These are phyloP conservation scores for Prunus kanzakura DNA, from an alignment of 306 rosid genomes.

Conservation along the genomic window DNA sequence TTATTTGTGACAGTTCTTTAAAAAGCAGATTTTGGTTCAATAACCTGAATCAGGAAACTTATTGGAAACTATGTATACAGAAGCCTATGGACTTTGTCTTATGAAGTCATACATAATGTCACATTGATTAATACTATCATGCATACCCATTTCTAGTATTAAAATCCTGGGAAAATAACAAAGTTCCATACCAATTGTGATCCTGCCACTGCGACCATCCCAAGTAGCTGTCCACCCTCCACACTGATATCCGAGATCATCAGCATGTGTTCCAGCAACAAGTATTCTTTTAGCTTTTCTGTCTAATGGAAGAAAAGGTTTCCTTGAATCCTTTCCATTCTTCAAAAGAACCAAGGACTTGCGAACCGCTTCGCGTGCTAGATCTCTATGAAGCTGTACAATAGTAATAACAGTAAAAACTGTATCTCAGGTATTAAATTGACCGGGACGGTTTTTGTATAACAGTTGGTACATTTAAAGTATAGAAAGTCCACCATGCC, in stretches of 20 bases:
- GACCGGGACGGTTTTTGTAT: not conserved
- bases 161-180: not conserved
- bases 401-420: slow-evolving; percentile 5
- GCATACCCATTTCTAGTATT: not conserved
- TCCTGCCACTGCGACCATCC: slow-evolving; percentile 61
- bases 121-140: not conserved
- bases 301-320: slow-evolving; percentile 77
- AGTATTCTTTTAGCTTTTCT: slow-evolving; percentile 66
- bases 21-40: not conserved
- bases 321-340: slow-evolving; percentile 62
- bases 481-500: not conserved
- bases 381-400: slow-evolving; percentile 71
- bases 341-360: slow-evolving; percentile 86
- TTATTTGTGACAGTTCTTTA: not conserved
- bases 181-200: slow-evolving; percentile 55
- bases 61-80: not conserved
- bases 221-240: slow-evolving; percentile 87
- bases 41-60: not conserved
- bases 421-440: slow-evolving; percentile 1
- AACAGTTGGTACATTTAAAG: not conserved
- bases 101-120: not conserved
- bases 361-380: slow-evolving; percentile 81
- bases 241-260: slow-evolving; percentile 83
- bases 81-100: not conserved
- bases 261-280: slow-evolving; percentile 75